Conservation (phyloP, 2,329 filamentous ascomycete species). For the Monosporascus sp. region DNA sequence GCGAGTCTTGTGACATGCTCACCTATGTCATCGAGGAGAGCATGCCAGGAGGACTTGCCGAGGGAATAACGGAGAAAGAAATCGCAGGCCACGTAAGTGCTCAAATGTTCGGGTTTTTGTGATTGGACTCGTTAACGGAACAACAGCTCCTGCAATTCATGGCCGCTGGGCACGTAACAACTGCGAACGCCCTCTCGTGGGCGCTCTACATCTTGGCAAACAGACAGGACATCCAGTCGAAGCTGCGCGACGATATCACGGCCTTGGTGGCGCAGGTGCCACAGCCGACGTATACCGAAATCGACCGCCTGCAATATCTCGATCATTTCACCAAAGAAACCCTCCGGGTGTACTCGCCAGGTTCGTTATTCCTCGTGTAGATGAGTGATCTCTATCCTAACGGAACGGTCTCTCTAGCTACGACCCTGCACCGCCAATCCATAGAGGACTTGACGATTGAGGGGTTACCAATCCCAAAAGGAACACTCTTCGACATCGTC, state of each 20-base stretch:
- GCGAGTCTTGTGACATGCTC: constrained; percentile 3
- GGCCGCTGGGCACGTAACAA: constrained; percentile 32
- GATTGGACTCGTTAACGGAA: too few relatives aligned
- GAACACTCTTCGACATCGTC: constrained; percentile 28
- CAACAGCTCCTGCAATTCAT: constrained; percentile 28
- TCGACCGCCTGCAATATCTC: constrained; percentile 27
- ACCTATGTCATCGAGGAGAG: constrained; percentile 6
- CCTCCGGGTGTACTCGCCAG: constrained; percentile 27
- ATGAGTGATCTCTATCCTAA: constrained; percentile 3
- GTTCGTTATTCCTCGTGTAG: background rate
- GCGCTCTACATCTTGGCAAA: constrained; percentile 25
- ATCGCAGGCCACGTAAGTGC: constrained; percentile 17
- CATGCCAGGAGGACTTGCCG: constrained; percentile 1
- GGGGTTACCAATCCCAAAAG: constrained; percentile 27
- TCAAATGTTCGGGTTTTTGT: background rate
- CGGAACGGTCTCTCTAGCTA: constrained; percentile 1
- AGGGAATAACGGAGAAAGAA: constrained; percentile 21
- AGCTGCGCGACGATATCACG: constrained; percentile 27
- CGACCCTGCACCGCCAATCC: constrained; percentile 23
- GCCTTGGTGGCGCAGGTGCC: constrained; percentile 14
- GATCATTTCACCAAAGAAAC: constrained; percentile 33
- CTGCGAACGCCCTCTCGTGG: constrained; percentile 28
- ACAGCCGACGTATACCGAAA: constrained; percentile 14
- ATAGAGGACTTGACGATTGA: constrained; percentile 24
- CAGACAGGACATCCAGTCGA: constrained; percentile 24